Percentiles rank a stretch among this genome's conserved stretches.
Conservation (phyloP, 106 monocot genomes). For the Iris macrosiphon region DNA sequence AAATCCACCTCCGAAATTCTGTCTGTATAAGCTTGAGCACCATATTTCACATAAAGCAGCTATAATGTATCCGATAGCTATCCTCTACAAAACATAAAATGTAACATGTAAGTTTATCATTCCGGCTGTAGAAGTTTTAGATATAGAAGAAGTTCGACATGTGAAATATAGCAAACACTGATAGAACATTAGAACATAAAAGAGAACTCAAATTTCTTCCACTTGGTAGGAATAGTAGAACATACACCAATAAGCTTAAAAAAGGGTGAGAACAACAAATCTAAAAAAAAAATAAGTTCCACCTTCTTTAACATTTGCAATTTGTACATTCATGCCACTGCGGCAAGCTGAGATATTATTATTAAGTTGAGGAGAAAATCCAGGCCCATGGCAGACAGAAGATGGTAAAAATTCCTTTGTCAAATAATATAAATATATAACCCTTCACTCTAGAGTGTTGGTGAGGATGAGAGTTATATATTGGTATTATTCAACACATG, state of each 20-base stretch:
- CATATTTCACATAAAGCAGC: slow-evolving; percentile 96
- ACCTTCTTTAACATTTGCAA: not conserved
- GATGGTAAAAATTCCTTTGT: too few relatives aligned
- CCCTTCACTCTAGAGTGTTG: too few relatives aligned
- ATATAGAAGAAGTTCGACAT: not conserved
- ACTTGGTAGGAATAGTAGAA: too few relatives aligned
- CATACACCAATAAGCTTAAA: not conserved
- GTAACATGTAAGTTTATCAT: not conserved
- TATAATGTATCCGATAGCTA: slow-evolving; percentile 70
- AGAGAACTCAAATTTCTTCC: not conserved
- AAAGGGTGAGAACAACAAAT: not conserved
- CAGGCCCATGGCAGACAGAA: too few relatives aligned
- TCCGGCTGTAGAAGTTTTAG: not conserved
- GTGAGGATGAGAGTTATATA: too few relatives aligned
- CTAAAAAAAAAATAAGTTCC: not conserved
- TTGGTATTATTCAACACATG: too few relatives aligned
- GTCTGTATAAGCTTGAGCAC: slow-evolving; percentile 26
- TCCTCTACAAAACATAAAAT: slow-evolving; percentile 36
- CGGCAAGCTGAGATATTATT: too few relatives aligned
- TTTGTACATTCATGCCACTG: too few relatives aligned
- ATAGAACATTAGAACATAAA: not conserved
- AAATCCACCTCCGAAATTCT: slow-evolving; percentile 12
- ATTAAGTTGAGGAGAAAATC: too few relatives aligned
- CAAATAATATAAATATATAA: too few relatives aligned
- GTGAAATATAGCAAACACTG: not conserved